Conservation (phyloP, 139 green algal species). For the Chlorella sp. region DNA sequence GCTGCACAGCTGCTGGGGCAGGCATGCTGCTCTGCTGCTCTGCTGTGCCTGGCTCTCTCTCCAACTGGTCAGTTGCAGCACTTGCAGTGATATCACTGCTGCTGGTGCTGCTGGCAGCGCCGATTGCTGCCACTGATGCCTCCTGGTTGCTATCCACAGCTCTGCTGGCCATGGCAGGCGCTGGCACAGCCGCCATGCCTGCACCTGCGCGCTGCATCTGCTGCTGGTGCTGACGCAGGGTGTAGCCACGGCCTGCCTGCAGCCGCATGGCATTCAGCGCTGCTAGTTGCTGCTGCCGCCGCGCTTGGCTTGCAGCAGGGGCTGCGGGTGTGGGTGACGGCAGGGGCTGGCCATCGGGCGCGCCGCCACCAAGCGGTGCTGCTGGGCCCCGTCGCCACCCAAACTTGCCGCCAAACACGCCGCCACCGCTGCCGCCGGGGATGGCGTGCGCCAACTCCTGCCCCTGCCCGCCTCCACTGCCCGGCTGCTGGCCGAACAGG, state of each 20-base stretch:
- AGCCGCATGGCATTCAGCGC: constrained; percentile 13
- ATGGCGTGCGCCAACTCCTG: background rate
- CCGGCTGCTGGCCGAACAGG: background rate
- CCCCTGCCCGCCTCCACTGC: background rate
- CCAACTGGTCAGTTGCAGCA: background rate
- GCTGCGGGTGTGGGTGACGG: background rate
- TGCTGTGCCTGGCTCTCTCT: background rate
- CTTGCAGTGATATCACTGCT: background rate
- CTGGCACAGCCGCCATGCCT: background rate
- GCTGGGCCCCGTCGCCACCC: background rate
- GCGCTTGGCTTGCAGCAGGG: background rate
- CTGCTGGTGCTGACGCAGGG: background rate
- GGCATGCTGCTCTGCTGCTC: background rate
- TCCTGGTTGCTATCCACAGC: background rate
- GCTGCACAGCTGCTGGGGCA: background rate
- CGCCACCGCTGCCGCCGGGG: background rate
- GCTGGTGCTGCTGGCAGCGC: background rate
- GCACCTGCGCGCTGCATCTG: background rate
- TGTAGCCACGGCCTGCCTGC: constrained; percentile 18
- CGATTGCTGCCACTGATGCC: background rate
- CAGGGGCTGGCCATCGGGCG: background rate
- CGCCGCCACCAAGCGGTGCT: background rate
- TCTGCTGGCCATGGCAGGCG: background rate
- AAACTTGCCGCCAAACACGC: constrained; percentile 4
- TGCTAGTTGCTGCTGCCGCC: constrained; percentile 3